These are phyloP conservation scores for Ceratobasidium sp. DNA, from an alignment of 1,284 basidiomycete genomes.

Conservation along the genomic window DNA sequence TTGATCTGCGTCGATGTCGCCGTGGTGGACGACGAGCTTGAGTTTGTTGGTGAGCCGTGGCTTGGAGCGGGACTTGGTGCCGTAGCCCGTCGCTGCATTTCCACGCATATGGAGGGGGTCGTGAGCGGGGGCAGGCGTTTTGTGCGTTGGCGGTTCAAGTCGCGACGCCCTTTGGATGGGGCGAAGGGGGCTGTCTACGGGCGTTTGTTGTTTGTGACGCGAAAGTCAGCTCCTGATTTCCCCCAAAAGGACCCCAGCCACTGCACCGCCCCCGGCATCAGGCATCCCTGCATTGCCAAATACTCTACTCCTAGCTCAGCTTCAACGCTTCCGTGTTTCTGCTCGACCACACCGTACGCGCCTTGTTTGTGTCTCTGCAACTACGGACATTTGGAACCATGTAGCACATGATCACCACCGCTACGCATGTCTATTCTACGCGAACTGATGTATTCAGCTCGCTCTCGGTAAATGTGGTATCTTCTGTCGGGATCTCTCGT, in stretches of 20 bases:
- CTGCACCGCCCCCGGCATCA: conserved; percentile 23
- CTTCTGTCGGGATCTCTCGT: no score
- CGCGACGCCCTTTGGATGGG: conserved; percentile 22
- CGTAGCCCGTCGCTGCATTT: conserved; percentile 42
- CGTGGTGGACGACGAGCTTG: conserved; percentile 82
- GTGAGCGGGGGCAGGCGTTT: no score
- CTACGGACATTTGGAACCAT: no score
- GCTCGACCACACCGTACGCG: no score
- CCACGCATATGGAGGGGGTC: conserved; percentile 35
- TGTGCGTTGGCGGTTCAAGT: conserved; percentile 1
- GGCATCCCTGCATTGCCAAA: conserved; percentile 19
- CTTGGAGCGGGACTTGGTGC: conserved; percentile 42
- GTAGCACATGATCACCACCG: no score
- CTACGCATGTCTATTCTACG: no score
- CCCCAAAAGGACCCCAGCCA: conserved; percentile 1
- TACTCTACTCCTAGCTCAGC: no score
- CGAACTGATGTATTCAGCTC: no score
- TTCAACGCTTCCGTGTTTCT: no score
- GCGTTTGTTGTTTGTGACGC: conserved; percentile 41
- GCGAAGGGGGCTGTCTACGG: conserved; percentile 37
- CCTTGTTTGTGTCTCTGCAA: no score
- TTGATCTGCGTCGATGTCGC: conserved; percentile 82
- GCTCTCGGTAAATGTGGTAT: no score
- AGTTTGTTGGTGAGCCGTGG: conserved; percentile 89
- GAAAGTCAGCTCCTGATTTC: conserved; percentile 15